Evolutionary conservation across 352 stramenopile genomes (phyloP), one percentile per base, ranked within the genome.

Genomic region (Blastocystis sp.): DNA sequence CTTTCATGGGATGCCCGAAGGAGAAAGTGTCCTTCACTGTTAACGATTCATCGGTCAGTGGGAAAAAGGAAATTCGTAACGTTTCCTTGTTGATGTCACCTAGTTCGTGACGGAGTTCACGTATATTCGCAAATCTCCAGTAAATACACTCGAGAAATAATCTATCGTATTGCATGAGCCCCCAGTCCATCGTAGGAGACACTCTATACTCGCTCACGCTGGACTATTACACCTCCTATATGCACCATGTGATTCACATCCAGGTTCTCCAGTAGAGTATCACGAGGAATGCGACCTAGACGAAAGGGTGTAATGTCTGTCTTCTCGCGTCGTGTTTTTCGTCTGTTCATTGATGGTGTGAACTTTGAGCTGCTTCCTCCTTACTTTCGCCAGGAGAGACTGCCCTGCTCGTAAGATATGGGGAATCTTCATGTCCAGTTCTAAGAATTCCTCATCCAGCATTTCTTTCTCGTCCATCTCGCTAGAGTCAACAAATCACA

Each of bases 201-300:
- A 62, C 20, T 7, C 34, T 62, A 39, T 80, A 80, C 70, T 41
- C 45, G 39, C 20, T 80, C 47, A 80, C 70, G 29, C 43, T 80
- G 18, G 70, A 80, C 37, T 80, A 80, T 53, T 80, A 80, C 45
- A 61, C 70, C 41, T 80, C 53, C 50, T 80, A 80, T 64, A 29
- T 80, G 18, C 70, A 80, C 41, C 70, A 80, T 64, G 70, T 80
- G n/a, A 80, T 80, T 26, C 70, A 80, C 45, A 80, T 80, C 45
- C 70, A 80, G 50, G 70, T 80, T n/a, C 70, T 80, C 45, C 70
- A 80, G 70, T 80, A 62, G 3, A 61, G 4, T 9, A 77, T 34
- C 3, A 29, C 8, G 3, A 45, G 11, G 41, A 15, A 26, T 20
- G 55, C 41, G 20, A 20, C 11, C 26, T 63, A 80, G 70, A 39